phyloP scores from a whole-genome alignment of 2,329 filamentous ascomycete genomes.

The Cladobotryum mycophilum region DNA sequence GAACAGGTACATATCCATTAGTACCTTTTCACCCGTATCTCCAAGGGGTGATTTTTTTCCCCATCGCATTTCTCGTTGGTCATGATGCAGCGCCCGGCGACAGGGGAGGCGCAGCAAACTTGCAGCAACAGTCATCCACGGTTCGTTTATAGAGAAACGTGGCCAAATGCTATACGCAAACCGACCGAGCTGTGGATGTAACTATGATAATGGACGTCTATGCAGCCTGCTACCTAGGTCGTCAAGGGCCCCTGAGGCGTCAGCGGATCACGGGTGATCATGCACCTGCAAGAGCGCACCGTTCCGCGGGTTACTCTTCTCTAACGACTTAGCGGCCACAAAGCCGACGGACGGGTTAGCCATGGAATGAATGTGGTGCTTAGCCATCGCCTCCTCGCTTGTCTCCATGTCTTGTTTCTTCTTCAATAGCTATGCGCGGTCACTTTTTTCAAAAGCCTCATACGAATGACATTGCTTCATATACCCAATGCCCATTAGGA shows the following conservation, averaged over 20 bases:
- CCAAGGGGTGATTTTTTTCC: no score
- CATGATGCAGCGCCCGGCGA: neutral
- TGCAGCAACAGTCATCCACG: slow-evolving; percentile 5
- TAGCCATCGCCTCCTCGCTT: neutral
- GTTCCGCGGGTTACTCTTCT: slow-evolving; percentile 21
- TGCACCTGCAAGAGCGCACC: slow-evolving; percentile 31
- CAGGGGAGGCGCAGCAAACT: slow-evolving; percentile 6
- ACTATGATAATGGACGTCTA: neutral
- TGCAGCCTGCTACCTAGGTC: neutral
- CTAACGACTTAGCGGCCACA: slow-evolving; percentile 11
- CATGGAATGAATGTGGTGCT: neutral
- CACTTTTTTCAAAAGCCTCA: no score
- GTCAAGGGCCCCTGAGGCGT: slow-evolving; percentile 12
- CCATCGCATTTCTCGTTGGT: neutral
- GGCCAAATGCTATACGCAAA: slow-evolving; percentile 22
- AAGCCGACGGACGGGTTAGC: slow-evolving; percentile 6
- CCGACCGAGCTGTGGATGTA: neutral
- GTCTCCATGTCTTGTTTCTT: neutral
- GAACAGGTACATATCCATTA: no score
- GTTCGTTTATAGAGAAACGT: slow-evolving; percentile 19
- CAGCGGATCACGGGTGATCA: slow-evolving; percentile 28
- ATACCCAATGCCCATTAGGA: no score
- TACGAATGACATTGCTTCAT: no score
- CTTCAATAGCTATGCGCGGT: no score
- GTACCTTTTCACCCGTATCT: no score